These are phyloP conservation scores for Kalmanozyma brasiliensis DNA, from an alignment of 1,284 basidiomycete genomes.

Conservation along the genomic window DNA sequence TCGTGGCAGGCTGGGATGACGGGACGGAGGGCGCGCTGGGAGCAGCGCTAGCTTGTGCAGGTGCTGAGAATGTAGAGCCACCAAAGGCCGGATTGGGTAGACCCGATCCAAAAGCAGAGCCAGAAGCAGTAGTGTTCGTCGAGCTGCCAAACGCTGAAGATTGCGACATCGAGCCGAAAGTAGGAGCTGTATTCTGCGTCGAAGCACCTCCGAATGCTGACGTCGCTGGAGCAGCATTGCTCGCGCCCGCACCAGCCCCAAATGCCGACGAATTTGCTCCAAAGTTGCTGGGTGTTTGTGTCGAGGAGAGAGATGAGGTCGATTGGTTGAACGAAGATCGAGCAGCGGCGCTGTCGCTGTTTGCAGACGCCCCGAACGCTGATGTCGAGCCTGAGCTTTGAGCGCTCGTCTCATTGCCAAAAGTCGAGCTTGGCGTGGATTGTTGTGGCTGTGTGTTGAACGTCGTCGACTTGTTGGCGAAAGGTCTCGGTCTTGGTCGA, in stretches of 20 bases:
- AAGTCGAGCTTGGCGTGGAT: not conserved
- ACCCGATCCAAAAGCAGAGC: constrained; percentile 18
- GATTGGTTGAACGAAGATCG: constrained; percentile 12
- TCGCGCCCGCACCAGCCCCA: constrained; percentile 1
- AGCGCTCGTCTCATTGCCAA: not conserved
- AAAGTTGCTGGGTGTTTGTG: constrained; percentile 7
- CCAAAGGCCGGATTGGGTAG: constrained; percentile 9
- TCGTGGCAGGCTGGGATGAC: not conserved
- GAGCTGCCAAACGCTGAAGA: constrained; percentile 21
- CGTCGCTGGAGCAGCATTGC: not conserved
- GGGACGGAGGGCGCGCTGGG: not conserved
- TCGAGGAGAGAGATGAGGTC: constrained; percentile 9
- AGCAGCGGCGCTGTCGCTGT: not conserved
- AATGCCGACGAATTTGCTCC: constrained; percentile 18
- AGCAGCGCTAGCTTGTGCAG: constrained; percentile 1
- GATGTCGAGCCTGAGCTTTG: constrained; percentile 1
- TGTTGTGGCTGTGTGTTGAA: constrained; percentile 24
- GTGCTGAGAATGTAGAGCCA: constrained; percentile 13
- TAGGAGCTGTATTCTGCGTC: not conserved
- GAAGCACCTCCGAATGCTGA: constrained; percentile 14
- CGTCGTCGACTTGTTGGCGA: constrained; percentile 35
- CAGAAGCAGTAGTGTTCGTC: not conserved
- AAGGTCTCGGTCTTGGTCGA: constrained; percentile 32
- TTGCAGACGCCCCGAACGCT: constrained; percentile 3
- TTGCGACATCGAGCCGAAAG: constrained; percentile 8